Base-by-base conservation (phyloP, 306 rosid species). In the Bauhinia variegata region DNA sequence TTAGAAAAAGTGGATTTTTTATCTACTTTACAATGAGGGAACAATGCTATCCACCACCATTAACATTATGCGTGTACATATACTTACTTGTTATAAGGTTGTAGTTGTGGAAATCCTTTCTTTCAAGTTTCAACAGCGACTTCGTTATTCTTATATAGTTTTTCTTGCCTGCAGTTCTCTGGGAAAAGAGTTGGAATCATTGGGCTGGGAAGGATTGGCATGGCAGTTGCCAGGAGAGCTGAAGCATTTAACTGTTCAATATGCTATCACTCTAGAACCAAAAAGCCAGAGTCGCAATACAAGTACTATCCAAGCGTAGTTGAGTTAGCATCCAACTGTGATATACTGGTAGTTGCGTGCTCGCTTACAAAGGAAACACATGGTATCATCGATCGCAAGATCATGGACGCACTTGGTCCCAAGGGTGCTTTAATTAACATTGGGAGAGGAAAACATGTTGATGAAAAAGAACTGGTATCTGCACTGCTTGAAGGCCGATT, bases 361-460 rank as follows among this genome's bases (percentile, higher is more conserved):
- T 43, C 96, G 0, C 86, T 89, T 37, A 86, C 88, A 0, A 67
- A 78, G 53, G 89, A 87, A 48, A 92, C 96, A 3, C 78, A 34
- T 32, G 85, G 83, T 81, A 83, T 92, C 12, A 33, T 87, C 74
- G 88, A 92, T 48, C 80, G 88, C 1, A 83, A 84, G 72, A 93
- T 92, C 67, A 62, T 92, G 1, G 41, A 89, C 14, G 96, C 96
- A 1, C 78, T 89, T 13, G 98, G 98, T 52, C 87, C 91, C 1
- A 84, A 83, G 71, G 93, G 98, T 17, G 80, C 54, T 39, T 84
- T 92, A 34, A 84, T 92, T 57, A 92, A 87, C 78, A 73, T 92
- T 0, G 96, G 93, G n/a, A 83, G 96, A 49, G 96, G 96, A n/a
- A 77, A 85, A 50, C 98, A 86, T 11, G 91, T 92, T 8, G 96